Percentiles rank a stretch among this genome's conserved stretches.
Conservation (phyloP, 2,329 filamentous ascomycete genomes). For the Fusarium bulbicola region DNA sequence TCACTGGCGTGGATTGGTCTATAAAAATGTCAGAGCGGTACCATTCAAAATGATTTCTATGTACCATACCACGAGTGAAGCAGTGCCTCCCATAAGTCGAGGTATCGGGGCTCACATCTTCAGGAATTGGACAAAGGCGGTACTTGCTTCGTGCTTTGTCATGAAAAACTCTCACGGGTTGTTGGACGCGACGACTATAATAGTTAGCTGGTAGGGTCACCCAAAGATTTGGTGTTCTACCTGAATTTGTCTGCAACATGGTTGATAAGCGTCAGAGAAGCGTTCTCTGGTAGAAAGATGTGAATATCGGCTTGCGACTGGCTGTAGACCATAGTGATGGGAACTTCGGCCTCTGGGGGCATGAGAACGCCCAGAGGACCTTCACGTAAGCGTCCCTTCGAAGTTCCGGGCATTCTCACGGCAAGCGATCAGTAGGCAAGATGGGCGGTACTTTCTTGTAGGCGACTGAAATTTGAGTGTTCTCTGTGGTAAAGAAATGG, state of each 20-base stretch:
- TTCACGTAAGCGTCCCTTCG: neutral
- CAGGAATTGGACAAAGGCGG: slow-evolving; percentile 39
- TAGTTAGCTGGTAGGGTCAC: neutral
- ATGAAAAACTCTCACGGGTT: slow-evolving; percentile 42
- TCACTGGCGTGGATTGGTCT: neutral
- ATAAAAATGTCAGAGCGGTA: neutral
- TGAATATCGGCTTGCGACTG: slow-evolving; percentile 38
- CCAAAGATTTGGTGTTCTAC: slow-evolving; percentile 5
- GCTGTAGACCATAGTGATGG: slow-evolving; percentile 40
- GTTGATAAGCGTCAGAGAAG: slow-evolving; percentile 28
- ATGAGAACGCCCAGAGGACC: neutral
- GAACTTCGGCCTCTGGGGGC: slow-evolving; percentile 18
- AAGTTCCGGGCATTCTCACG: neutral
- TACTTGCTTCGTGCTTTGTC: slow-evolving; percentile 37
- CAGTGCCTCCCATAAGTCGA: slow-evolving; percentile 24
- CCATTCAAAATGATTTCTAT: neutral
- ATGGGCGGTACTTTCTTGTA: neutral
- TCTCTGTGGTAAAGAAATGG: neutral
- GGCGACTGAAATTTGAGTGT: neutral
- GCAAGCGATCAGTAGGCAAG: neutral
- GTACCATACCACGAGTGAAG: slow-evolving; percentile 35
- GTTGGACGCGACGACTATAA: slow-evolving; percentile 34
- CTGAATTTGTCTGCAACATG: slow-evolving; percentile 41
- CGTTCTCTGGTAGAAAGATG: slow-evolving; percentile 38
- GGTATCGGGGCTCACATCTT: slow-evolving; percentile 14